These are phyloP conservation scores for Saccharomyces hybrid DNA, from an alignment of 1,139 yeast species.

Conservation along the genomic window DNA sequence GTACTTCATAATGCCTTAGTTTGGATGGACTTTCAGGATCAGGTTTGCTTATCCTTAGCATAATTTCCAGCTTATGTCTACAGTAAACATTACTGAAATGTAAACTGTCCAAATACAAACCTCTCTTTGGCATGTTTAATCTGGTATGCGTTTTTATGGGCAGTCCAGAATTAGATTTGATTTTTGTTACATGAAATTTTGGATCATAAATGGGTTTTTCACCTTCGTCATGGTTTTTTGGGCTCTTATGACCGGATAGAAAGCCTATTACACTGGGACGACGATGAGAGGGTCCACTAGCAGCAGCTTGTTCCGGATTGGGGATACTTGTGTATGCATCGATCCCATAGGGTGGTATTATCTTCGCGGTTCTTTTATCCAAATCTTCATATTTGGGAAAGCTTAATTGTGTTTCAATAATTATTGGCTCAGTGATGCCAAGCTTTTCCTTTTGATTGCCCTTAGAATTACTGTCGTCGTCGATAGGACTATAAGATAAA, in stretches of 20 bases:
- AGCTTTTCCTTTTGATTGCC: constrained; percentile 10
- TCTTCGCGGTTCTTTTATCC: constrained; percentile 21
- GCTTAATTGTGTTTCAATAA: constrained; percentile 24
- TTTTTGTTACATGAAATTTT: constrained; percentile 18
- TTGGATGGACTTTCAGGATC: constrained; percentile 49
- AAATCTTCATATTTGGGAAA: constrained; percentile 30
- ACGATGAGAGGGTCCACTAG: constrained; percentile 7
- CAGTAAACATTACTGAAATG: constrained; percentile 64
- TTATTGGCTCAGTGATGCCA: constrained; percentile 33
- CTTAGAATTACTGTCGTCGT: constrained; percentile 13
- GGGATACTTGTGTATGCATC: constrained; percentile 22
- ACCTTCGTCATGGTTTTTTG: constrained; percentile 5
- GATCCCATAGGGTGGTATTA: constrained; percentile 32
- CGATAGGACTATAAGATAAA: constrained; percentile 49
- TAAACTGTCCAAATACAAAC: constrained; percentile 59
- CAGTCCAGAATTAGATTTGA: constrained; percentile 23
- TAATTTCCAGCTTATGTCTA: constrained; percentile 69
- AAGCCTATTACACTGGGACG: constrained; percentile 27
- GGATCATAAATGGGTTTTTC: background rate
- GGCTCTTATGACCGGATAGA: constrained; percentile 17
- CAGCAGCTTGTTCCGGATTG: constrained; percentile 11
- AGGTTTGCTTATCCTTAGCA: constrained; percentile 64
- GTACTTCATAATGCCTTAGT: constrained; percentile 82
- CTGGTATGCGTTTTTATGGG: constrained; percentile 22
- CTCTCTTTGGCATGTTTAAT: constrained; percentile 30